Conservation (phyloP, 1,284 basidiomycete species). For the Chalciporus sp. region DNA sequence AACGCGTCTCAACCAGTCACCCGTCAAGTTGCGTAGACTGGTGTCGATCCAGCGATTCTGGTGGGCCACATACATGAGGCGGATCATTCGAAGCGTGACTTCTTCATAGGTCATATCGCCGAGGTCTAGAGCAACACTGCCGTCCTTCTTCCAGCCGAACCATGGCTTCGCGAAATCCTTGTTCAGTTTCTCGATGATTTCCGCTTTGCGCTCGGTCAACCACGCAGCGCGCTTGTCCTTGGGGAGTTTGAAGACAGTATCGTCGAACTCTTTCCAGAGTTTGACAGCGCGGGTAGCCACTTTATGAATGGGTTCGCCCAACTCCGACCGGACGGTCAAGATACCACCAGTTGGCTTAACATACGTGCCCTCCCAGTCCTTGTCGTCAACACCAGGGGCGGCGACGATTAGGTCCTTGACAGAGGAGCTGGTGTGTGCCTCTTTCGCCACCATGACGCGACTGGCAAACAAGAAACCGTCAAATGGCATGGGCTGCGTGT, state of each 20-base stretch:
- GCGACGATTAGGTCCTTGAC: slow-evolving; percentile 98
- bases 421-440: slow-evolving; percentile 91
- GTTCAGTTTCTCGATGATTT: slow-evolving; percentile 92
- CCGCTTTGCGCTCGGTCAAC: slow-evolving; percentile 86
- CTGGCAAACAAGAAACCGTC: slow-evolving; percentile 96
- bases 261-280: slow-evolving; percentile 98
- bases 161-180: slow-evolving; percentile 95
- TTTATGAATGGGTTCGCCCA: slow-evolving; percentile 99
- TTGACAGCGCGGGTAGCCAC: slow-evolving; percentile 96
- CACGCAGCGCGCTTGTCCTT: slow-evolving; percentile 93
- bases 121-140: slow-evolving; percentile 80
- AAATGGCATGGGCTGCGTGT: slow-evolving; percentile 96
- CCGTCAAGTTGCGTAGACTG: slow-evolving; percentile 92
- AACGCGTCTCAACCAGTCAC: slow-evolving; percentile 95
- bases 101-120: slow-evolving; percentile 99
- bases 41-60: slow-evolving; percentile 93
- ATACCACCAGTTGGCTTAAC: slow-evolving; percentile 93
- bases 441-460: slow-evolving; percentile 98
- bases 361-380: slow-evolving; percentile 95
- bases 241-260: slow-evolving; percentile 91
- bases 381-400: slow-evolving; percentile 90
- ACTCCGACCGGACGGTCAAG: slow-evolving; percentile 95
- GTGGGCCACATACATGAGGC: slow-evolving; percentile 91
- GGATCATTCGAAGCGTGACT: slow-evolving; percentile 86
- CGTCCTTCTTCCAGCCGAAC: slow-evolving; percentile 96